Evolutionary conservation across 306 rosid species (phyloP).

Genomic region (Fagus sylvatica): DNA sequence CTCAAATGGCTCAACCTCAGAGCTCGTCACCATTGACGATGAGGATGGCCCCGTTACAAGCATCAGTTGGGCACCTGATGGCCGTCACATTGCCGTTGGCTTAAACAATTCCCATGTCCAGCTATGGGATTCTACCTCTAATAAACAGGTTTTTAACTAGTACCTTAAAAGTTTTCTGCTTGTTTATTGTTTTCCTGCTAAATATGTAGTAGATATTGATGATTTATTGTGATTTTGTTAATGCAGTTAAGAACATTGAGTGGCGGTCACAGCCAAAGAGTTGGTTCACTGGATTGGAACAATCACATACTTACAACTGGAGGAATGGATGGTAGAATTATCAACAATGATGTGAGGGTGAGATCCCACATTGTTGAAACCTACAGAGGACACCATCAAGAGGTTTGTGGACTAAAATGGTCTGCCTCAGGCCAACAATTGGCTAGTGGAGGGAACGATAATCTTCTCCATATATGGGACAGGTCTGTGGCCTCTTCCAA

Average conservation of each 20-base stretch:
- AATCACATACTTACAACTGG: constrained; percentile 74
- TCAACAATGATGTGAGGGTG: constrained; percentile 72
- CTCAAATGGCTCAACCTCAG: constrained; percentile 53
- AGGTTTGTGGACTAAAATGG: constrained; percentile 85
- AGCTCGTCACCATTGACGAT: constrained; percentile 62
- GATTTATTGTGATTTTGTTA: constrained; percentile 8
- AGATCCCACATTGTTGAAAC: constrained; percentile 66
- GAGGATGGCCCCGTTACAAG: constrained; percentile 73
- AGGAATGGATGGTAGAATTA: constrained; percentile 68
- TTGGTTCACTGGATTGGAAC: constrained; percentile 79
- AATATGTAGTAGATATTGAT: neutral
- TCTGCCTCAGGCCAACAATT: constrained; percentile 70
- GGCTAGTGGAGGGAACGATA: constrained; percentile 83
- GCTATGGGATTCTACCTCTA: constrained; percentile 61
- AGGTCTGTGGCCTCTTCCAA: constrained; percentile 55
- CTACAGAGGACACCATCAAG: constrained; percentile 70
- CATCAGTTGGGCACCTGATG: constrained; percentile 82
- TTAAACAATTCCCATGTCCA: constrained; percentile 71
- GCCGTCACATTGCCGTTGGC: constrained; percentile 69
- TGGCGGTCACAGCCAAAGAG: constrained; percentile 61
- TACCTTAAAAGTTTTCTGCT: neutral
- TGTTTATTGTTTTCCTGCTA: neutral
- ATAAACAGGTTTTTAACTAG: constrained; percentile 37
- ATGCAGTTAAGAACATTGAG: constrained; percentile 60
- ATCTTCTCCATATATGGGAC: constrained; percentile 75